Conservation (phyloP, 2,329 filamentous ascomycete species). For the Aspergillus sp. region DNA sequence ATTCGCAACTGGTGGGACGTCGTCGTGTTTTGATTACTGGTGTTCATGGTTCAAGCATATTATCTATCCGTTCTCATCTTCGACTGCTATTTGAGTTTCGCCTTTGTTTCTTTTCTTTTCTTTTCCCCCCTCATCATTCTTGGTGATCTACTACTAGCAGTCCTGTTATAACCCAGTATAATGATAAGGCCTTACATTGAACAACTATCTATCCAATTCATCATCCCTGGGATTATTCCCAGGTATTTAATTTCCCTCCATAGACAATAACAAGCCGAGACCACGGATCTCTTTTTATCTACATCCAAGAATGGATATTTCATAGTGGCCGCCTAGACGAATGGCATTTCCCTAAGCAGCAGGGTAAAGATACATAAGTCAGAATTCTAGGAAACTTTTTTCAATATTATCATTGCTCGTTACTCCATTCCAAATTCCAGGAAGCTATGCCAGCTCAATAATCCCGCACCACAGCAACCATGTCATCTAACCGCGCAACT, state of each 20-base stretch:
- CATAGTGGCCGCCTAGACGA: neutral
- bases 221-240: neutral
- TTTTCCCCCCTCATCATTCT: neutral
- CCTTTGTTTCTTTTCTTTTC: neutral
- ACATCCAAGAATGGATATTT: neutral
- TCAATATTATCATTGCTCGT: neutral
- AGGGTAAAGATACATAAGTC: neutral
- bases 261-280: no score
- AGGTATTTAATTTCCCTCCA: no score
- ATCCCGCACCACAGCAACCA: slow-evolving; percentile 80
- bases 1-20: neutral
- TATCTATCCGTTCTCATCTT: neutral
- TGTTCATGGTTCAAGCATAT: neutral
- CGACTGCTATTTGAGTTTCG: no score
- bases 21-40: neutral
- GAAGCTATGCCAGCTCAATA: slow-evolving; percentile 50
- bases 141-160: neutral
- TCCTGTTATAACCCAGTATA: neutral
- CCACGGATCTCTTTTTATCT: neutral
- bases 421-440: slow-evolving; percentile 1
- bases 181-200: neutral
- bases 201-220: neutral
- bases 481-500: slow-evolving; percentile 76
- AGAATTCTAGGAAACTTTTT: neutral
- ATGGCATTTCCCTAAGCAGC: neutral